Conservation (phyloP, 1,139 yeast genomes). For the Nakaseomyces glabratus region DNA sequence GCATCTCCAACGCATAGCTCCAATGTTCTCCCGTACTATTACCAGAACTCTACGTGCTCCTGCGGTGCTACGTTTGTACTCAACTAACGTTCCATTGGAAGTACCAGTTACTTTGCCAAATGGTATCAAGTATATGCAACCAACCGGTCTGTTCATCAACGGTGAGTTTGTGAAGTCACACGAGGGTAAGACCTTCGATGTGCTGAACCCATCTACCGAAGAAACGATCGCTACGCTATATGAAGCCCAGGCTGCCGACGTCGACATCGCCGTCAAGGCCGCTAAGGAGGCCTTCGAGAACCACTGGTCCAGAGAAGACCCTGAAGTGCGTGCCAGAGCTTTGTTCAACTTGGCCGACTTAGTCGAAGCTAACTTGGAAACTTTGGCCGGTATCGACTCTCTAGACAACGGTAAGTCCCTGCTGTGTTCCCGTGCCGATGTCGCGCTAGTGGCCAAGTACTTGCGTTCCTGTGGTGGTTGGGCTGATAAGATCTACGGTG, state of each 20-base stretch:
- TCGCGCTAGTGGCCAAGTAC: conserved; percentile 47
- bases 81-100: conserved; percentile 37
- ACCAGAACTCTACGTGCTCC: conserved; percentile 11
- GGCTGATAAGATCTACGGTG: conserved; percentile 65
- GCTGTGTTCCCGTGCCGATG: conserved; percentile 45
- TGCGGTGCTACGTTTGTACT: conserved; percentile 23
- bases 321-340: conserved; percentile 44
- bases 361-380: conserved; percentile 47
- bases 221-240: conserved; percentile 38
- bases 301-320: conserved; percentile 36
- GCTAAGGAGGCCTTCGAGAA: conserved; percentile 38
- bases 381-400: conserved; percentile 51
- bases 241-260: conserved; percentile 41
- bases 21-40: conserved; percentile 15
- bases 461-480: conserved; percentile 67
- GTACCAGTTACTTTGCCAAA: conserved; percentile 46
- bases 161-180: conserved; percentile 39
- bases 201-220: conserved; percentile 40
- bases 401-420: conserved; percentile 70
- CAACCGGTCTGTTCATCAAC: conserved; percentile 44
- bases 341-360: conserved; percentile 54
- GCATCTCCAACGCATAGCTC: not conserved
- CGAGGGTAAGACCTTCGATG: conserved; percentile 36
- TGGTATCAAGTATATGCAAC: conserved; percentile 43
- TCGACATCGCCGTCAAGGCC: conserved; percentile 39